A percentile compares a stretch with the other conserved stretches of the same genome.
These are phyloP conservation scores for Adansonia rubrostipa DNA, from an alignment of 441 rosid genomes.

Conservation along the genomic window DNA sequence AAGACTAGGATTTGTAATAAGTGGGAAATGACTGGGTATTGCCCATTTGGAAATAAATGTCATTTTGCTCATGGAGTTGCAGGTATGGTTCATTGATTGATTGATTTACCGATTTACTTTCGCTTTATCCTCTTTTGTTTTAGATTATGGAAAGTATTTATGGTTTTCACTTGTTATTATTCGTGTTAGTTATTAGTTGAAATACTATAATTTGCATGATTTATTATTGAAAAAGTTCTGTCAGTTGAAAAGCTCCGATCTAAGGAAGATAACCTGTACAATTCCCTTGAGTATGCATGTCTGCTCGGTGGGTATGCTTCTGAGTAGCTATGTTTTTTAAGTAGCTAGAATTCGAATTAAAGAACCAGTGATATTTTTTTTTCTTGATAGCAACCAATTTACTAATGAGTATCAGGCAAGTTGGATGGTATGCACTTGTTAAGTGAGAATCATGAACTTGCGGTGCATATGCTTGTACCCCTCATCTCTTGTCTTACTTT, in stretches of 20 bases:
- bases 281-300: background rate
- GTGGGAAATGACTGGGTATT: constrained; percentile 83
- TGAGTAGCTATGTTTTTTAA: background rate
- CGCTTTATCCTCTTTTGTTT: background rate
- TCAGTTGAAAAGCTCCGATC: constrained; percentile 13
- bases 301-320: background rate
- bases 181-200: constrained; percentile 1
- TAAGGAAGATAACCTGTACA: background rate
- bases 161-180: constrained; percentile 1
- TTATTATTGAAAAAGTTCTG: background rate
- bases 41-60: constrained; percentile 84
- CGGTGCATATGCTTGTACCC: background rate
- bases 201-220: background rate
- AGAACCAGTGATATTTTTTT: background rate
- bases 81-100: constrained; percentile 47
- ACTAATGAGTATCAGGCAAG: background rate
- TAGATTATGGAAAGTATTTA: background rate
- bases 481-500: background rate
- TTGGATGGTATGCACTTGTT: background rate
- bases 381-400: background rate
- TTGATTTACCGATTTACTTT: background rate
- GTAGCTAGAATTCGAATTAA: background rate
- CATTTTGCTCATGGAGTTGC: constrained; percentile 90
- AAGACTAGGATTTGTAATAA: constrained; percentile 89
- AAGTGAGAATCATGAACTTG: background rate